Base-by-base conservation (phyloP, 306 rosid genomes). In the Quercus aquifolioides region DNA sequence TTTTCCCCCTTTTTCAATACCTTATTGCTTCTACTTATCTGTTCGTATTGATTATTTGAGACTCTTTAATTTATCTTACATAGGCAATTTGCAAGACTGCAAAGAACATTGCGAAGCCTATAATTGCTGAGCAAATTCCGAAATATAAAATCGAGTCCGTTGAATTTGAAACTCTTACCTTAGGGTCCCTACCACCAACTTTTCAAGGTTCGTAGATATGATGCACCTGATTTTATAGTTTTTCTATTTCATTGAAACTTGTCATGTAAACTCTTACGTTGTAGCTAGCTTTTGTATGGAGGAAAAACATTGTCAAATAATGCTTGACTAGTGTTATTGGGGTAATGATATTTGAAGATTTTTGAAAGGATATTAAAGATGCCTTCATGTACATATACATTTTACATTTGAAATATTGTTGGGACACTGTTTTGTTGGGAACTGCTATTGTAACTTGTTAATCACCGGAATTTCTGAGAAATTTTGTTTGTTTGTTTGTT, bases 1-100 rank as follows among this genome's bases (percentile, higher is more conserved):
- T 11, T 18, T 43, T 57, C 31, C 31, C n/a, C 35, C 25, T 57
- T 28, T 41, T 57, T 12, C 5, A 13, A 14, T 6, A 18, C 49
- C 25, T 67, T 41, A 31, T 28, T 67, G 21, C 55, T 62, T 9
- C 74, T 25, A 38, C 51, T 30, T 75, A 11, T 26, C 41, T 63
- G 28, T 71, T 78, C 43, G 19, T 74, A 54, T 19, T 65, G 46
- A 57, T n/a, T 55, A 19, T 63, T 21, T 46, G 30, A 68, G 20
- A 21, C 46, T 19, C 52, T 5, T 14, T 63, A 73, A 18, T 26
- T 41, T 60, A 65, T 79, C 55, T 64, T 56, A 6, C 11, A 13
- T 43, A 94, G 97, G 97, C 97, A 54, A 94, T 92, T 83, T 94
- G 97, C 86, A 92, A 81, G 85, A 92, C 97, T 72, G 95, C 86